Evolutionary conservation across 495 filamentous ascomycete species (phyloP), one percentile per base, ranked within the genome.

Genomic region (Entonaema liquescens): DNA sequence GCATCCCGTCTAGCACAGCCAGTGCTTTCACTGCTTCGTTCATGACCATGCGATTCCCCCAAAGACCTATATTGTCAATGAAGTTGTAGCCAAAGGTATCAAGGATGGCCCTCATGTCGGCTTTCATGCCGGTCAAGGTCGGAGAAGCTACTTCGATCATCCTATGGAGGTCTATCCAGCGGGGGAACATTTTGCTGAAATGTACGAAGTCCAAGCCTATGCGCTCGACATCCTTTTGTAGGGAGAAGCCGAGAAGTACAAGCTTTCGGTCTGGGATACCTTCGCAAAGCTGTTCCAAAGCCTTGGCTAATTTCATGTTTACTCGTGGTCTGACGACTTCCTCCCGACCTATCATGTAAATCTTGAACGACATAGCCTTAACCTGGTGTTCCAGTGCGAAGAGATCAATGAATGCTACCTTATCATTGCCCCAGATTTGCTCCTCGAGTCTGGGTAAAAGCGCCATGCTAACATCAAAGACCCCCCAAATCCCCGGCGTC

Each of bases 111-210:
- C 9, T 21, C 1, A 54, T 35, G 5, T 33, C 26, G 4, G 13
- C 1, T 21, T 40, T 15, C 3, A n/a, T 5, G 28, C 53, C 11
- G 4, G 5, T 1, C 1, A 26, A 47, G 15, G 3, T 9, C 4
- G 13, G 26, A 15, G 25, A 36, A 47, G 13, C 3, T 1, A 47
- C 31, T 15, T 23, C 29, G 11, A 57, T 29, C 33, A 67, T 17
- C 13, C n/a, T n/a, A 3, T 36, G 50, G 8, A 61, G 42, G 42
- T 65, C 49, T 26, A 65, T 47, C 68, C 54, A 65, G 21, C 54
- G 25, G n/a, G 56, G 44, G 23, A 71, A 60, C 19, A 35, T 38
- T 4, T 28, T 4, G 25, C 29, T 25, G 25, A 66, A n/a, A 15
- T 38, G 13, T 15, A 33, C 40, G 26, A 62, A 50, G 13, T 52